Evolutionary conservation across 805 yeast genomes (phyloP), one percentile per base, ranked within the genome.

Genomic region (Pichia kluyveri): DNA sequence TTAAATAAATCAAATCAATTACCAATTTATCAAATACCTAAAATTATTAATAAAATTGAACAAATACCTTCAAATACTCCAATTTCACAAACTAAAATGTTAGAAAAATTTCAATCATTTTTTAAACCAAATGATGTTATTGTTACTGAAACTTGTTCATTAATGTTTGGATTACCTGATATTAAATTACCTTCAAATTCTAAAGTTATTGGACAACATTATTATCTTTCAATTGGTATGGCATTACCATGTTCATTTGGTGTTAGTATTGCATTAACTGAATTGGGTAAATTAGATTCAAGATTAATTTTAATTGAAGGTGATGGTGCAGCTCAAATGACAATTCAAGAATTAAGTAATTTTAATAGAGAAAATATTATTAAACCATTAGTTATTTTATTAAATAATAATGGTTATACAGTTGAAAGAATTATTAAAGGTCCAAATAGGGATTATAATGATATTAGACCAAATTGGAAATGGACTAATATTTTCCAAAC

Each of bases 251-350:
- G 90, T 11, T 75, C 93, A 5, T 74, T 90, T 49, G 97, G 97
- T 44, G 84, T 82, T 27, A 80, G 86, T 18, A 68, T 86, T 47
- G 96, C 91, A 0, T 69, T 76, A 66, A 71, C 73, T 44, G 95
- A 85, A 58, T 55, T 72, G 43, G 60, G 56, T 40, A 68, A 70
- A 7, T 53, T 56, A 12, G 57, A 58, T 39, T 45, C 57, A 3
- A 76, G 95, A 57, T 71, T 89, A 42, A 70, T 87, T 19, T 69
- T 89, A 26, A 67, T 87, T 17, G 89, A 86, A 69, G 96, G 97
- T 48, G 97, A 90, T 63, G 97, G 97, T 1, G 82, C 96, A 3
- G 91, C 96, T 2, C 96, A 87, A 69, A 86, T 90, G 96, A 88
- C 96, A 5, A 72, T 84, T 47, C 96, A 90, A 71, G 97, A 90